Conservation (phyloP, 345 rosid genomes). For the Heritiera fomes region DNA sequence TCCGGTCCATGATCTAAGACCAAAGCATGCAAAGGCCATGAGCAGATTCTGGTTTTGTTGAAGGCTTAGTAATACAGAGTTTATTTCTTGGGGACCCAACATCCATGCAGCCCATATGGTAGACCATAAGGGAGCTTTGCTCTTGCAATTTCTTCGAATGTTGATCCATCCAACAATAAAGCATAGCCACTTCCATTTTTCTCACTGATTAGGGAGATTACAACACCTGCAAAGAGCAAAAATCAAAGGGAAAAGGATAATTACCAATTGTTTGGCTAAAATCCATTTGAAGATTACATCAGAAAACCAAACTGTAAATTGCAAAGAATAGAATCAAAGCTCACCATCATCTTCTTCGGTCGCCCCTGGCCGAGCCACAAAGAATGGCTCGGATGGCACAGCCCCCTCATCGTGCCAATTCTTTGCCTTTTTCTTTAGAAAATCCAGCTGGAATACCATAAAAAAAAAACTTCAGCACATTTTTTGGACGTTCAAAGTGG, state of each 20-base stretch:
- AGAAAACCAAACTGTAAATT: neutral
- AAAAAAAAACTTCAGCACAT: neutral
- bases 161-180: conserved; percentile 68
- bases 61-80: neutral
- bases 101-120: conserved; percentile 94
- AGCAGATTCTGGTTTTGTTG: neutral
- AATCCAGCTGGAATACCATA: conserved; percentile 55
- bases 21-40: neutral
- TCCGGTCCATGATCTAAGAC: neutral
- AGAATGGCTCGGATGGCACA: conserved; percentile 89
- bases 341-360: conserved; percentile 90
- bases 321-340: conserved; percentile 7
- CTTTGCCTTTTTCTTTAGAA: conserved; percentile 67
- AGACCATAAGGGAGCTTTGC: conserved; percentile 93
- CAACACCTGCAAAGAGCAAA: conserved; percentile 55
- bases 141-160: conserved; percentile 89
- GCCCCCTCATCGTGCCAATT: conserved; percentile 81
- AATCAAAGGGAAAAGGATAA: neutral
- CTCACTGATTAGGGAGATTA: conserved; percentile 79
- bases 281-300: neutral
- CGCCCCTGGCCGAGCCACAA: conserved; percentile 87
- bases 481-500: neutral
- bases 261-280: too few relatives aligned
- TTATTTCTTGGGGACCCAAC: conserved; percentile 76
- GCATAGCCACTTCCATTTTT: conserved; percentile 85